Percentiles rank a stretch among this genome's conserved stretches.
phyloP scores from a whole-genome alignment of 768 basidiomycete species.

The Kwoniella bestiolae region DNA sequence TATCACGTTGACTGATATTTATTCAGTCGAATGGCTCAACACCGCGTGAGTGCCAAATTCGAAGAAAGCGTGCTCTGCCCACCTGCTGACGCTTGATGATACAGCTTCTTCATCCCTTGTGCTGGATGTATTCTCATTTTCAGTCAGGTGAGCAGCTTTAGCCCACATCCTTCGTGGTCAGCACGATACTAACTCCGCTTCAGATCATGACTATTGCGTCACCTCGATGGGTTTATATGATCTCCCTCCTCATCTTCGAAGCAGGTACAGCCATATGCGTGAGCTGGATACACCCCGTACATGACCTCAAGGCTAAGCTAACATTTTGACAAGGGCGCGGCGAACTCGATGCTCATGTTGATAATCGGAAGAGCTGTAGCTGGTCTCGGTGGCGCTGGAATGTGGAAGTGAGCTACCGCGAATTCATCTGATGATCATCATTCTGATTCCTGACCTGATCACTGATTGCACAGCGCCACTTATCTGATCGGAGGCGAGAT shows the following conservation, averaged over 20 bases:
- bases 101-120: constrained; percentile 44
- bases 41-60: constrained; percentile 15
- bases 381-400: constrained; percentile 37
- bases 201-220: constrained; percentile 40
- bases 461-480: constrained; percentile 20
- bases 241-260: constrained; percentile 29
- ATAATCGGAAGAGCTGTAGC: constrained; percentile 38
- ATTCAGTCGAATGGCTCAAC: constrained; percentile 27
- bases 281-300: neutral
- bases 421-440: neutral
- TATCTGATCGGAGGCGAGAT: constrained; percentile 35
- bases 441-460: neutral
- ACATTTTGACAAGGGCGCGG: constrained; percentile 15
- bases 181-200: neutral
- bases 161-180: neutral
- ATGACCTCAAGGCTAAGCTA: neutral
- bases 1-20: neutral
- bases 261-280: constrained; percentile 38
- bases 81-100: too few species aligned
- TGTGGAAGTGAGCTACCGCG: constrained; percentile 29
- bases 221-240: constrained; percentile 33
- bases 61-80: too few species aligned
- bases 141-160: constrained; percentile 21
- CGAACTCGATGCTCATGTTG: constrained; percentile 33
- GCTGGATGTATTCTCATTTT: constrained; percentile 34